phyloP scores from a whole-genome alignment of 352 stramenopile species.

The Phytophthora capsici region DNA sequence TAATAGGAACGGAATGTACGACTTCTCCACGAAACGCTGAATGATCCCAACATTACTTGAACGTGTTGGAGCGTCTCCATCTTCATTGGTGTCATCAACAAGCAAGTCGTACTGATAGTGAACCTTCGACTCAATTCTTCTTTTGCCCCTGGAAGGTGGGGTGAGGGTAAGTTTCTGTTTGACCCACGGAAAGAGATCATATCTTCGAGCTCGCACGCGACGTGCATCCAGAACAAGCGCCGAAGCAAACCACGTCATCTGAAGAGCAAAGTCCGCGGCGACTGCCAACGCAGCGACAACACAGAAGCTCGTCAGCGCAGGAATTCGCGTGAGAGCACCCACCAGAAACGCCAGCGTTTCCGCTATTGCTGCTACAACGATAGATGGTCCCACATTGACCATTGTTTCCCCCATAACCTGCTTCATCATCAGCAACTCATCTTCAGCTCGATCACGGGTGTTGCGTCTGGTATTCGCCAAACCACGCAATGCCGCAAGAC shows the following conservation, averaged over 20 bases:
- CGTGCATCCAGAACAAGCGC: slow-evolving; percentile 80
- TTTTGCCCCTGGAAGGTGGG: slow-evolving; percentile 19
- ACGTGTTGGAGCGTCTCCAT: background rate
- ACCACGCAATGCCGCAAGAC: slow-evolving; percentile 55
- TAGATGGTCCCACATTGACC: slow-evolving; percentile 85
- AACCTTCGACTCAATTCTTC: slow-evolving; percentile 21
- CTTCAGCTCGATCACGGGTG: slow-evolving; percentile 38
- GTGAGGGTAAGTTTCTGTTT: slow-evolving; percentile 52
- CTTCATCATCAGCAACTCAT: slow-evolving; percentile 52
- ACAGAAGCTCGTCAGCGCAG: slow-evolving; percentile 88
- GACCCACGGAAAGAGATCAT: slow-evolving; percentile 75
- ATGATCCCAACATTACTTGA: slow-evolving; percentile 39
- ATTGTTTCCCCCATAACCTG: slow-evolving; percentile 81
- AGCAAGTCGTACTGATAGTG: slow-evolving; percentile 40
- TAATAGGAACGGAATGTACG: slow-evolving; percentile 71
- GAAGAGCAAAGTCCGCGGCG: slow-evolving; percentile 77
- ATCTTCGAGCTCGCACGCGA: slow-evolving; percentile 68
- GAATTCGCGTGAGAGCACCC: slow-evolving; percentile 85
- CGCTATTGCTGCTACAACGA: slow-evolving; percentile 82
- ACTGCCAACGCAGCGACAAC: slow-evolving; percentile 86
- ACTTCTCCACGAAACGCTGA: slow-evolving; percentile 70
- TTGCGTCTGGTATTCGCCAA: slow-evolving; percentile 38
- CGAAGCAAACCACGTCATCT: slow-evolving; percentile 90
- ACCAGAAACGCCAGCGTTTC: slow-evolving; percentile 87
- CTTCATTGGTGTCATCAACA: slow-evolving; percentile 23